Conservation (phyloP, 2,329 filamentous ascomycete genomes). For the Epichloe uncinata region DNA sequence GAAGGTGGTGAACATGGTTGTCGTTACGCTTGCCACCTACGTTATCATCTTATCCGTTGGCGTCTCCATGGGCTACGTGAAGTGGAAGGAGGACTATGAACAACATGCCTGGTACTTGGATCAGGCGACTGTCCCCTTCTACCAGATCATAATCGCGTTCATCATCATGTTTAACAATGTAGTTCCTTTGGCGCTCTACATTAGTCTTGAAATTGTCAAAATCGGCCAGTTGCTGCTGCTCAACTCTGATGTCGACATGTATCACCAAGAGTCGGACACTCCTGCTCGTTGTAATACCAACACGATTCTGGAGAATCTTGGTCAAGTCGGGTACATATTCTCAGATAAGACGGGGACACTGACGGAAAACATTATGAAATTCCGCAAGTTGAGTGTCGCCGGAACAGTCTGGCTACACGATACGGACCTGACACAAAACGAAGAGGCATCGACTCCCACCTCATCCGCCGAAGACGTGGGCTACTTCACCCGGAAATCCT, state of each 20-base stretch:
- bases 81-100: conserved; percentile 60
- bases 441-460: conserved; percentile 13
- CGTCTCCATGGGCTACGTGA: conserved; percentile 68
- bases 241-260: conserved; percentile 78
- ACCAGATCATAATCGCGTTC: conserved; percentile 76
- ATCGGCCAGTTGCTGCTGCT: conserved; percentile 65
- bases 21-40: conserved; percentile 67
- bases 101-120: conserved; percentile 61
- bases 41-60: conserved; percentile 68
- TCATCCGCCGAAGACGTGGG: conserved; percentile 1
- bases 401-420: conserved; percentile 85
- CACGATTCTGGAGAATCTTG: conserved; percentile 87
- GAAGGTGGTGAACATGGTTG: conserved; percentile 62
- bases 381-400: conserved; percentile 80
- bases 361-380: conserved; percentile 92
- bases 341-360: conserved; percentile 92
- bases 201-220: conserved; percentile 81
- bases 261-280: conserved; percentile 69
- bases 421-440: conserved; percentile 40
- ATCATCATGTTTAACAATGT: conserved; percentile 97
- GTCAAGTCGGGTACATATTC: conserved; percentile 81
- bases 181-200: conserved; percentile 81
- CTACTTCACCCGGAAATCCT: conserved; percentile 10
- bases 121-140: conserved; percentile 56
- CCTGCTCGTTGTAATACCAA: conserved; percentile 85